Evolutionary conservation across 192 early-diverging fungal species (phyloP).

Genomic region (Coemansia sp.): DNA sequence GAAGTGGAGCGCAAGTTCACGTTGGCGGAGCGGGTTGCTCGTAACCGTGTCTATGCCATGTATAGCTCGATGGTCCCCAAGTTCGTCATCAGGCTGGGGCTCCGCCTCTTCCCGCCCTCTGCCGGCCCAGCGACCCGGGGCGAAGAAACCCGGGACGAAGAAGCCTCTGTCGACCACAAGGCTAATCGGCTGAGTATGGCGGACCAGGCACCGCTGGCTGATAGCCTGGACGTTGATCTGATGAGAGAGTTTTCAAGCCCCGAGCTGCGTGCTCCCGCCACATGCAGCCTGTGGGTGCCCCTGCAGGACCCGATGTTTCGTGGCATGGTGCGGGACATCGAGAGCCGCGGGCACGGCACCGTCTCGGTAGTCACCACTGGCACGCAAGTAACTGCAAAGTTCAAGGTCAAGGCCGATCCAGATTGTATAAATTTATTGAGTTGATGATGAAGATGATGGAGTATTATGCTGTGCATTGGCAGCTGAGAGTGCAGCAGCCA

Average conservation of each 20-base stretch:
- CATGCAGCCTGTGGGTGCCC: conserved; percentile 47
- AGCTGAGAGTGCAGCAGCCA: too few relatives aligned
- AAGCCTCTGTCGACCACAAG: neutral
- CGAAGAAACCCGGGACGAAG: neutral
- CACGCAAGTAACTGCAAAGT: conserved; percentile 10
- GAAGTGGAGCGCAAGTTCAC: neutral
- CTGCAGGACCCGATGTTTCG: conserved; percentile 26
- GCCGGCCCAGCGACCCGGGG: neutral
- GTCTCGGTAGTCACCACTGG: conserved; percentile 39
- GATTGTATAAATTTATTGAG: too few relatives aligned
- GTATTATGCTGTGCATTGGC: neutral
- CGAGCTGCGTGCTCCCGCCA: conserved; percentile 19
- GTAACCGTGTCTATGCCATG: conserved; percentile 32
- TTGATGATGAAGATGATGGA: neutral
- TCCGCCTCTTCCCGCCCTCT: conserved; percentile 13
- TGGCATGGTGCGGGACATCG: conserved; percentile 19
- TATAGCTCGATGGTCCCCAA: conserved; percentile 38
- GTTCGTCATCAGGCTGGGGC: conserved; percentile 3
- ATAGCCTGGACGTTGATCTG: conserved; percentile 6
- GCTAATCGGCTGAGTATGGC: neutral
- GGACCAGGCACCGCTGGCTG: neutral
- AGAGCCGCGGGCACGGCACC: conserved; percentile 36
- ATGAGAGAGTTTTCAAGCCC: conserved; percentile 21
- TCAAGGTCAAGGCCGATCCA: conserved; percentile 18
- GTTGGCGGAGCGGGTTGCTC: neutral